Conservation (phyloP, 768 basidiomycete species). For the Pleurotus djamor region DNA sequence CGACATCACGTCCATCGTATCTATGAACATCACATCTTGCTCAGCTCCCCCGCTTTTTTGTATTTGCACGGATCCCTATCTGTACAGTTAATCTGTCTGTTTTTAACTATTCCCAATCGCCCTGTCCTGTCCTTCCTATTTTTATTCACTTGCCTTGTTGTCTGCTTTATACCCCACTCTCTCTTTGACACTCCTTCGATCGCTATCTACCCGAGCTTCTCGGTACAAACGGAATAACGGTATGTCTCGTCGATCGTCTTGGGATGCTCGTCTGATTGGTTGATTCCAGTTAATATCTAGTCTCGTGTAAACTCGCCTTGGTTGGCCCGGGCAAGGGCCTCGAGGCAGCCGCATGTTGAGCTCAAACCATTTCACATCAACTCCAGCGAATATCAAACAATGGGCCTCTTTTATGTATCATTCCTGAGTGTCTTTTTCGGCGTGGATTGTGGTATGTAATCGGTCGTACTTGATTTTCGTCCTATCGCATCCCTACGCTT, state of each 20-base stretch:
- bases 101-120: neutral
- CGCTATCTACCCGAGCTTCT: too few relatives aligned
- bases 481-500: slow-evolving; percentile 2
- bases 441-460: neutral
- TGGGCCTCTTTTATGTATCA: neutral
- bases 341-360: neutral
- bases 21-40: neutral
- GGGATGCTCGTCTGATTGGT: neutral
- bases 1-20: neutral
- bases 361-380: neutral
- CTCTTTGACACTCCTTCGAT: too few relatives aligned
- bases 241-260: neutral
- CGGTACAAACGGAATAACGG: neutral
- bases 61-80: slow-evolving; percentile 6
- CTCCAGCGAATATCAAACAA: neutral
- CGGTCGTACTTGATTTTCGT: neutral
- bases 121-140: neutral
- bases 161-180: too few relatives aligned
- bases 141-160: neutral
- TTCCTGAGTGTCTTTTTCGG: neutral
- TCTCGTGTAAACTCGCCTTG: neutral
- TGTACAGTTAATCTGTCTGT: slow-evolving; percentile 1
- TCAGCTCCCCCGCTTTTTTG: neutral
- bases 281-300: neutral
- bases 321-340: neutral